Evolutionary conservation across 495 filamentous ascomycete genomes (phyloP).

Genomic region (Clohesyomyces aquaticus): DNA sequence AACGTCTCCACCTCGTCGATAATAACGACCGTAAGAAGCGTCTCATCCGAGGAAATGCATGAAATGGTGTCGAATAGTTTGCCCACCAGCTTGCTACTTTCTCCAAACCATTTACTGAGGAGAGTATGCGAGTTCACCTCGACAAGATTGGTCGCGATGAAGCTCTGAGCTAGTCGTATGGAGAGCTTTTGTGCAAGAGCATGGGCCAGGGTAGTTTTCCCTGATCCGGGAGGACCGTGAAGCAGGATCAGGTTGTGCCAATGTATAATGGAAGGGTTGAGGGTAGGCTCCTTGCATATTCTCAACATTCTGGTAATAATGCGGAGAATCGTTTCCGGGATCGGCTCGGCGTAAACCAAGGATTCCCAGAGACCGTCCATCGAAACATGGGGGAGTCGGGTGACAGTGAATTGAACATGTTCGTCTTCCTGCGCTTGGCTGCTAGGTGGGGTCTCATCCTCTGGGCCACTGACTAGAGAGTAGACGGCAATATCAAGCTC

Average conservation of each 20-base stretch:
- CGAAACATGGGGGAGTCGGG: slow-evolving; percentile 45
- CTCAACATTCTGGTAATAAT: slow-evolving; percentile 53
- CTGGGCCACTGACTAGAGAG: slow-evolving; percentile 21
- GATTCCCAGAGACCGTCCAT: slow-evolving; percentile 51
- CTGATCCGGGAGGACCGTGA: slow-evolving; percentile 61
- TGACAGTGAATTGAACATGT: slow-evolving; percentile 41
- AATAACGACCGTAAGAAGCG: slow-evolving; percentile 55
- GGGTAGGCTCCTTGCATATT: slow-evolving; percentile 34
- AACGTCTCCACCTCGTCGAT: slow-evolving; percentile 63
- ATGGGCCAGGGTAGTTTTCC: slow-evolving; percentile 55
- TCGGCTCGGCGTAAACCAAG: slow-evolving; percentile 56
- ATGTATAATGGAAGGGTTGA: slow-evolving; percentile 40
- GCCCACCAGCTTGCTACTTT: slow-evolving; percentile 59
- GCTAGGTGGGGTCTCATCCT: slow-evolving; percentile 12
- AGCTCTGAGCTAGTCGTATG: slow-evolving; percentile 56
- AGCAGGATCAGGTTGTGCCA: slow-evolving; percentile 52
- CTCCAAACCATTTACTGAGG: slow-evolving; percentile 59
- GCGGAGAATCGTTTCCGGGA: slow-evolving; percentile 52
- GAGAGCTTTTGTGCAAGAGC: slow-evolving; percentile 61
- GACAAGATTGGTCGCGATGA: slow-evolving; percentile 51
- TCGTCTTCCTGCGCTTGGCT: slow-evolving; percentile 23
- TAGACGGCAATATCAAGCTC: slow-evolving; percentile 45
- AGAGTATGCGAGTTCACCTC: slow-evolving; percentile 58
- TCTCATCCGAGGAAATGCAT: slow-evolving; percentile 51
- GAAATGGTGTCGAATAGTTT: slow-evolving; percentile 56